Conservation (phyloP, 495 filamentous ascomycete genomes). For the Neurospora sp. region DNA sequence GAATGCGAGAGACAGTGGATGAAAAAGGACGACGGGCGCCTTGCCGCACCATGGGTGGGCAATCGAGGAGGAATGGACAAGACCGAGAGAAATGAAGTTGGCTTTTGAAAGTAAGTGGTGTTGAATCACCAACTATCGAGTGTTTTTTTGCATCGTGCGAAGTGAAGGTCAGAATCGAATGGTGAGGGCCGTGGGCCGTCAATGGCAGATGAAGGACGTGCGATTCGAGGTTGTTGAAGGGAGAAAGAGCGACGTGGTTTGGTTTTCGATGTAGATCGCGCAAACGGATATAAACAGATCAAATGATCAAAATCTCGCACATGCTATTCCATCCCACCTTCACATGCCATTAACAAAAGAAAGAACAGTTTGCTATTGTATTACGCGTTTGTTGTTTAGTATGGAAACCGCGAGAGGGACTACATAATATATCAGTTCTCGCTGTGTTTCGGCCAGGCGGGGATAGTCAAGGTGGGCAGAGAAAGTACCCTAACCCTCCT, state of each 20-base stretch:
- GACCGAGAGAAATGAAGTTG: not conserved
- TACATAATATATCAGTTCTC: not conserved
- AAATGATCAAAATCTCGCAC: not conserved
- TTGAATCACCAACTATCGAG: not conserved
- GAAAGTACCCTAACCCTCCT: not conserved
- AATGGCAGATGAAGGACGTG: not conserved
- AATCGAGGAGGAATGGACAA: not conserved
- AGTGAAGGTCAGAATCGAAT: not conserved
- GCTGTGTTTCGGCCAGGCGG: not conserved
- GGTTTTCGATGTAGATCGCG: not conserved
- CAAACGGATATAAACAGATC: not conserved
- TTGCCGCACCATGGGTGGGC: not conserved
- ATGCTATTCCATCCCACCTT: not conserved
- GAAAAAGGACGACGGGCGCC: not conserved
- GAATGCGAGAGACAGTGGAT: not conserved
- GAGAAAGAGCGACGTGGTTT: not conserved
- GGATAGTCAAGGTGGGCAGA: not conserved
- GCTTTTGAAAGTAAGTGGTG: not conserved
- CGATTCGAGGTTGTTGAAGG: not conserved
- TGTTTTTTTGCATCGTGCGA: not conserved
- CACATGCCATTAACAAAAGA: not conserved
- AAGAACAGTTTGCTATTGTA: not conserved
- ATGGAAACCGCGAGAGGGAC: not conserved
- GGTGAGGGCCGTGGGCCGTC: not conserved
- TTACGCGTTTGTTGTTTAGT: not conserved